Percentiles rank a stretch among this genome's conserved stretches.
phyloP scores from a whole-genome alignment of 352 stramenopile species.

The Phytophthora chlamydospora region DNA sequence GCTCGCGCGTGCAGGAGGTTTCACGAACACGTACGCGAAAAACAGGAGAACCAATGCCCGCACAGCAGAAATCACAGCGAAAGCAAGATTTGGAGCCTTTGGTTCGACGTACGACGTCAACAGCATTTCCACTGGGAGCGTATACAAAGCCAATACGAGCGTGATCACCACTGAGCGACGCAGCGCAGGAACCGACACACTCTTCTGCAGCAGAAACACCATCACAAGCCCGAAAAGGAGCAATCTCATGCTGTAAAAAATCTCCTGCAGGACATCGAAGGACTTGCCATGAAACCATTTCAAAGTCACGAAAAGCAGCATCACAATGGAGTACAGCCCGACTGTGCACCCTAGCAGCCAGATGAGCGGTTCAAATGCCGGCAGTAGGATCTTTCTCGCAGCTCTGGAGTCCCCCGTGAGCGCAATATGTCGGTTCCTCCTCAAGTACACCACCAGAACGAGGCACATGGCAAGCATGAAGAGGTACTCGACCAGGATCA shows the following conservation, averaged over 20 bases:
- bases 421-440: constrained; percentile 59
- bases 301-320: constrained; percentile 28
- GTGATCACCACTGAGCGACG: constrained; percentile 44
- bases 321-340: constrained; percentile 43
- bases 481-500: constrained; percentile 52
- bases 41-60: constrained; percentile 25
- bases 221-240: constrained; percentile 59
- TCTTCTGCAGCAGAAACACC: constrained; percentile 68
- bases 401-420: constrained; percentile 51
- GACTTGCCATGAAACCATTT: constrained; percentile 42
- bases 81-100: constrained; percentile 15
- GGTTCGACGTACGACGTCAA: constrained; percentile 29
- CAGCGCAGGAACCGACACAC: constrained; percentile 53
- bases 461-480: constrained; percentile 52
- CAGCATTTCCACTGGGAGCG: constrained; percentile 27
- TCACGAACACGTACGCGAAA: constrained; percentile 33
- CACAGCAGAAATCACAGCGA: constrained; percentile 24
- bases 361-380: constrained; percentile 72
- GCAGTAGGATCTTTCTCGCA: constrained; percentile 65
- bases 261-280: constrained; percentile 36
- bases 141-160: constrained; percentile 42
- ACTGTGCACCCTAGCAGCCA: constrained; percentile 53
- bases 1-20: constrained; percentile 31
- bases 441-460: constrained; percentile 58
- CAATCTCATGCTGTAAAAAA: constrained; percentile 57